Base-by-base conservation (phyloP, 352 stramenopile species). In the Aphanomyces euteiches region DNA sequence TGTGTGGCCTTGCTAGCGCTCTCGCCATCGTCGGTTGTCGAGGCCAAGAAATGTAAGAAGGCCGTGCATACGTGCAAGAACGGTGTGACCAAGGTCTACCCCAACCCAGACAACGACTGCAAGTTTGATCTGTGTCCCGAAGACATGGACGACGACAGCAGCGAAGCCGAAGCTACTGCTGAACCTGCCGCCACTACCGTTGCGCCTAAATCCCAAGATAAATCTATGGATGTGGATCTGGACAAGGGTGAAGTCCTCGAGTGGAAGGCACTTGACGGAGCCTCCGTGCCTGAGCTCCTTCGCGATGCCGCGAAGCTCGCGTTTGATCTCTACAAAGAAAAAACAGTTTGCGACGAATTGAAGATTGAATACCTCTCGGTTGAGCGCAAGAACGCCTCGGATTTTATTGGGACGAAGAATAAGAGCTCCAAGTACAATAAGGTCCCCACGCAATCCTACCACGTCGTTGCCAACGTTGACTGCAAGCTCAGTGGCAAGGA, bases 391-490 rank as follows among this genome's bases (percentile, higher is more conserved):
- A 67, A 67, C 47, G 59, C 59, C 5, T 67, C 59, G 1, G 59
- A 67, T 36, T 67, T 67, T 37, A 67, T 67, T 37, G 59, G 59
- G 19, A 67, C 59, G 17, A 67, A 67, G 47, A 67, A 67, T n/a
- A 67, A 67, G 59, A 41, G 39, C 17, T 60, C 59, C 59, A 67
- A 67, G 59, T 67, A 57, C 47, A 67, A 67, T 40, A 67, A 67
- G 21, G 19, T 67, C 15, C 28, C 59, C 17, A 67, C 59, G 19
- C 41, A 67, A 41, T 67, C 59, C 17, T 67, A 67, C 36, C 59
- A 67, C 54, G 21, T 67, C 47, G 59, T 67, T 6, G 59, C 59
- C 7, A 67, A 6, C 41, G n/a, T 67, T 1, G 15, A 19, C 8
- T 67, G 59, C 59, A 67, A 17, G 41, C 6, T 56, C 17, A n/a